Evolutionary conservation across 345 rosid genomes (phyloP), one percentile per base, ranked within the genome.

Genomic region (Rhizophora apiculata): DNA sequence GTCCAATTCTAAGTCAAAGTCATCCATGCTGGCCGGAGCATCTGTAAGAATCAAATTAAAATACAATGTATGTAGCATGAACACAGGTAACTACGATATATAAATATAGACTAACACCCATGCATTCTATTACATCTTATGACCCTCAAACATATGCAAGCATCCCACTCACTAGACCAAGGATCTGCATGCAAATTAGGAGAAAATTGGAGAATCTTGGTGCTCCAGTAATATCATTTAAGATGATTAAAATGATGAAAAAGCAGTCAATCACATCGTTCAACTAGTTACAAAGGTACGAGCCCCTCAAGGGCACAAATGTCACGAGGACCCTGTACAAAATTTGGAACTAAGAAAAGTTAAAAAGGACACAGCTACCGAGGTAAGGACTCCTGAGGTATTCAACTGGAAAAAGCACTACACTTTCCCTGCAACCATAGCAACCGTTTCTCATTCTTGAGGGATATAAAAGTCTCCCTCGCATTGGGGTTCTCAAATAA

Each of bases 361-460:
- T 54, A 3, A 64, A 64, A 58, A 61, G 30, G 52, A 79, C 64
- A 78, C 18, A 46, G 60, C 66, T 34, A 32, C 19, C 62, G 7
- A 68, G 26, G 29, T 58, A 43, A 43, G 49, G 49, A 43, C 37
- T 71, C 61, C 62, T 21, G 43, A 61, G 19, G 0, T 13, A 2
- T 68, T 64, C 67, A 86, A 69, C 69, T 74, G 68, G 82, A 67
- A 49, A 76, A 64, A 65, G 80, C 75, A 69, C 80, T 71, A 78
- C 80, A 88, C 82, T 89, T 88, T 13, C 90, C 78, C 80, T 78
- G 88, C 76, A 91, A 85, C 90, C 94, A 93, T 43, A 76, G 82
- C 72, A 86, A 76, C 43, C 94, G 81, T 84, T 82, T 88, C 69
- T 88, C 98, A 81, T 54, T 80, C 81, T 85, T 91, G 71, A 88